Evolutionary conservation across 495 filamentous ascomycete genomes (phyloP).

Genomic region (Lepraria neglecta): DNA sequence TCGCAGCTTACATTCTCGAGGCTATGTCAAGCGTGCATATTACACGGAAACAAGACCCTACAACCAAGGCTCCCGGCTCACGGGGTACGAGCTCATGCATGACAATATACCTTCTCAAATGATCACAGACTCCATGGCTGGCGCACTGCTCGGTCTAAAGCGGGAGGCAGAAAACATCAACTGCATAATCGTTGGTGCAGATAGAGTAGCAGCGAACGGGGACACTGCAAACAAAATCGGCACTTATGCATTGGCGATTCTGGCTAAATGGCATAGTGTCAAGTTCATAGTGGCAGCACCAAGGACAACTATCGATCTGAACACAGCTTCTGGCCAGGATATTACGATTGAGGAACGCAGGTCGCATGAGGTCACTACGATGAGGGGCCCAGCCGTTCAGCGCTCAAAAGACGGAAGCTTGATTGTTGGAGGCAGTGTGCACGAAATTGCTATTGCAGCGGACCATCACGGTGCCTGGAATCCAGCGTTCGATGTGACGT

Average conservation of each 20-base stretch:
- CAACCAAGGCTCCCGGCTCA: slow-evolving; percentile 93
- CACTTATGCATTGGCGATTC: slow-evolving; percentile 83
- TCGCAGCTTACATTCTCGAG: slow-evolving; percentile 64
- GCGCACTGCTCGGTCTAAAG: slow-evolving; percentile 61
- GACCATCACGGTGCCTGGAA: slow-evolving; percentile 85
- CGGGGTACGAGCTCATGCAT: slow-evolving; percentile 90
- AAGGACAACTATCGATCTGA: slow-evolving; percentile 85
- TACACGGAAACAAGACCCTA: slow-evolving; percentile 97
- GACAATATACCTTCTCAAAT: slow-evolving; percentile 89
- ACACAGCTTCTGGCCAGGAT: slow-evolving; percentile 62
- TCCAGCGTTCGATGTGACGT: slow-evolving; percentile 93
- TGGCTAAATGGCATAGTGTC: slow-evolving; percentile 77
- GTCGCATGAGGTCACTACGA: slow-evolving; percentile 67
- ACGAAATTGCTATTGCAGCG: slow-evolving; percentile 73
- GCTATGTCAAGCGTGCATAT: slow-evolving; percentile 68
- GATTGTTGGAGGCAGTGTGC: slow-evolving; percentile 33
- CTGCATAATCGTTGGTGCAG: slow-evolving; percentile 88
- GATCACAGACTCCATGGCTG: slow-evolving; percentile 96
- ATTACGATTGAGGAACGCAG: slow-evolving; percentile 88
- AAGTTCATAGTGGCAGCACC: slow-evolving; percentile 96
- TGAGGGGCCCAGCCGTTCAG: slow-evolving; percentile 56
- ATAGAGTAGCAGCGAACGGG: slow-evolving; percentile 90
- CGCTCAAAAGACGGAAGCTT: slow-evolving; percentile 40
- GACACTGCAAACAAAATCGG: slow-evolving; percentile 99
- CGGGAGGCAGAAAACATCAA: slow-evolving; percentile 55